Evolutionary conservation across 768 basidiomycete genomes (phyloP), one percentile per base, ranked within the genome.

Genomic region (Xerocomellus chrysenteron): DNA sequence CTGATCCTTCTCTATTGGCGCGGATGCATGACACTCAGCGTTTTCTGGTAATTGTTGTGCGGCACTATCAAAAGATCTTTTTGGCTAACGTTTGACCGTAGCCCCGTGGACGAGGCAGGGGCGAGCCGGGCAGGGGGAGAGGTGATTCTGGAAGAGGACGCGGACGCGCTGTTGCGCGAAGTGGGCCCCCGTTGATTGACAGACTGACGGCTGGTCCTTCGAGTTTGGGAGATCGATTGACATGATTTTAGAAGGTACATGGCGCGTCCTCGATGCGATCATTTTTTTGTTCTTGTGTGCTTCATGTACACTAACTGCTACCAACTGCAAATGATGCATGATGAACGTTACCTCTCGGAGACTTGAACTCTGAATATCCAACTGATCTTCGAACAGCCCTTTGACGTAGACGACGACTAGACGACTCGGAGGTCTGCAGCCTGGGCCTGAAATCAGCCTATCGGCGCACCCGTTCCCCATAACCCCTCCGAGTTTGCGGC

Each of bases 91-190:
- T 5, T 41, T 37, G 44, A 32, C 32, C 12, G 35, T 43, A 69
- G 68, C 19, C 32, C n/a, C 69, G 65, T 36, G 65, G 50, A 58
- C 62, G 67, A 49, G 66, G 68, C 41, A 69, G 49, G 46, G 47
- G 52, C 17, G 67, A 65, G 10, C 13, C 43, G 8, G 64, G 28
- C 30, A 58, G 57, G 21, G 60, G 57, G 26, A 70, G 61, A 60
- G 55, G 60, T 28, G 64, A 71, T 14, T 28, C 28, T 45, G 62
- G 53, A 32, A 58, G 65, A 55, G 67, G 67, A 26, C 58, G 66
- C 1, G 59, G 63, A n/a, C 67, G 67, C 9, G 53, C 56, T 46
- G 53, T 24, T 26, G n/a, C 43, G n/a, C 68, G 71, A 12, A 59
- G 60, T 32, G 61, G 58, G 14, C 36, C 46, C 8, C 24, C 57